Evolutionary conservation across 176 grass and related monocot species (phyloP).

Genomic region (Aegilops sharonensis): DNA sequence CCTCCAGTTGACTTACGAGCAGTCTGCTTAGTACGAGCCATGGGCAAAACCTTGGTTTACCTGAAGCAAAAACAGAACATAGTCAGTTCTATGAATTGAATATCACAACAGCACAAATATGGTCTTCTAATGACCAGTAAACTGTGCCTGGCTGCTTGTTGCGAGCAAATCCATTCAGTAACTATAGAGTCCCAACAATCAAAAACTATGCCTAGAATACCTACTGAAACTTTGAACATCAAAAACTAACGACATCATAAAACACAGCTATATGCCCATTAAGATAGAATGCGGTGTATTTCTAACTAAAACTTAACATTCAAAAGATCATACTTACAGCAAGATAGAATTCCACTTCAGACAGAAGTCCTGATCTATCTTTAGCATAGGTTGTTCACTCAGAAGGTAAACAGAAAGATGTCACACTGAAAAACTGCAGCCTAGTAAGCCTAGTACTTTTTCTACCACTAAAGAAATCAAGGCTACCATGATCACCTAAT

Average conservation of each 20-base stretch:
- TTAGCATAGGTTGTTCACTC: background rate
- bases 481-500: background rate
- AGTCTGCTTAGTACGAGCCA: slow-evolving; percentile 77
- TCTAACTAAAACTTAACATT: background rate
- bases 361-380: background rate
- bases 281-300: background rate
- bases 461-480: background rate
- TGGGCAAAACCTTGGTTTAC: slow-evolving; percentile 10
- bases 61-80: background rate
- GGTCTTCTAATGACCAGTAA: background rate
- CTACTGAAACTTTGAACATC: background rate
- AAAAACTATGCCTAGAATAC: background rate
- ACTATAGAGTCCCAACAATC: background rate
- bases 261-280: background rate
- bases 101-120: background rate
- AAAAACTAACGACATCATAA: background rate
- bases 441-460: background rate
- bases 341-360: background rate
- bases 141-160: background rate
- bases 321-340: background rate
- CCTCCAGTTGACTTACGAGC: slow-evolving; percentile 69
- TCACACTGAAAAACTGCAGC: background rate
- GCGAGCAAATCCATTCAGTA: background rate
- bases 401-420: background rate
- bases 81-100: background rate